Conservation (phyloP, 768 basidiomycete species). For the Pleurotus tuber-regium region DNA sequence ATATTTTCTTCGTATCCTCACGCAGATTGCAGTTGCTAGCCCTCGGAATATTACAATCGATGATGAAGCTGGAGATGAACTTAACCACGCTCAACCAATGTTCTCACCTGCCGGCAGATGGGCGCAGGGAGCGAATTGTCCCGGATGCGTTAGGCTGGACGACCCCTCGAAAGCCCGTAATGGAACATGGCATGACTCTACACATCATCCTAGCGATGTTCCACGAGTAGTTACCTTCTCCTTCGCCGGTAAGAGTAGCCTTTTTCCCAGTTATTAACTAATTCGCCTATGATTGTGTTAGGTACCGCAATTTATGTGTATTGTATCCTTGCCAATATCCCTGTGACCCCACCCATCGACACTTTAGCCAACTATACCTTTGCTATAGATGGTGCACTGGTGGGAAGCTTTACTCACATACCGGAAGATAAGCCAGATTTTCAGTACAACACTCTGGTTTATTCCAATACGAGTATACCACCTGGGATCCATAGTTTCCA, state of each 20-base stretch:
- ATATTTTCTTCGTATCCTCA: background rate
- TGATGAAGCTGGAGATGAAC: background rate
- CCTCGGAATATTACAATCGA: slow-evolving; percentile 4
- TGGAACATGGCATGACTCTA: slow-evolving; percentile 1
- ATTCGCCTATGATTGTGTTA: background rate
- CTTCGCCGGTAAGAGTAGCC: background rate
- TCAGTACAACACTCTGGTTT: slow-evolving; percentile 2
- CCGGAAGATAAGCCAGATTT: background rate
- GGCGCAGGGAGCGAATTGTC: background rate
- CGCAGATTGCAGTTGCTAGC: background rate
- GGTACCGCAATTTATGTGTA: slow-evolving; percentile 3
- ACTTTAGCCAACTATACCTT: background rate
- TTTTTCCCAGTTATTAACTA: too few relatives aligned
- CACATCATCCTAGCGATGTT: background rate
- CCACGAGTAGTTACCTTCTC: background rate
- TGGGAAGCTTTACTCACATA: background rate
- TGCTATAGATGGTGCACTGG: background rate
- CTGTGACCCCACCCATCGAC: too few relatives aligned
- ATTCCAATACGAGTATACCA: background rate
- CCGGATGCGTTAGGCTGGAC: background rate
- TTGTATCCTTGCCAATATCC: background rate
- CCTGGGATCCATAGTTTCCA: background rate
- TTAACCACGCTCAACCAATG: background rate
- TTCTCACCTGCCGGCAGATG: background rate
- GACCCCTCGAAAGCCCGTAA: background rate